Base-by-base conservation (phyloP, 1,284 basidiomycete genomes). In the Porodaedalea pini region DNA sequence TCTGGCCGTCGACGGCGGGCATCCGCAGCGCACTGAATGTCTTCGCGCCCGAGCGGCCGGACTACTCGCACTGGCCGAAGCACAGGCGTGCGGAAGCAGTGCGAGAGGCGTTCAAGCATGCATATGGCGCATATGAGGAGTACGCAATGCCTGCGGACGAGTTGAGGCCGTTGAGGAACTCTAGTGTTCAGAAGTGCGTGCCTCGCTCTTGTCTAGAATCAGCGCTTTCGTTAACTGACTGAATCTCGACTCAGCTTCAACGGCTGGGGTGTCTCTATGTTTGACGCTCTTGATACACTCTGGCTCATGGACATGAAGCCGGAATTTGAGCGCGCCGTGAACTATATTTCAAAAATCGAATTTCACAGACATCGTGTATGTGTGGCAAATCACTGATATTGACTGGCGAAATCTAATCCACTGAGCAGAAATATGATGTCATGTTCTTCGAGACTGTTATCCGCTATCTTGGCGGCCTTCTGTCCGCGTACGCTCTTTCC, bases 251-350 rank as follows among this genome's bases (percentile, higher is more conserved):
- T 13, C 13, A 88, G 87, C 57, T 86, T 88, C 68, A 88, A 88
- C 66, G 85, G 90, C 6, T 97, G 94, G 94, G 92, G 92, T 11
- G 86, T 94, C 0, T 88, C 88, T 1, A 80, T 86, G 53, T 79
- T 92, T 60, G 92, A 93, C 66, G 83, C 88, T 2, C 79, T 98
- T 15, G 93, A 96, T 68, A 97, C 94, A 0, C 86, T 98, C 73
- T 77, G 92, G 27, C 73, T 98, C 52, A 90, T 98, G 88, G 87
- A 79, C 23, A 78, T 97, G 10, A 72, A 84, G n/a, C 80, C 84
- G 11, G 90, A 96, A 68, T 96, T 90, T 70, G 70, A 77, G 23
- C 78, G 85, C 2, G 91, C 90, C 2, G 73, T 94, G 2, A 74
- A 81, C n/a, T 77, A 89, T 59, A 80, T 97, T 25, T 75, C 80